Evolutionary conservation across 2,329 filamentous ascomycete species (phyloP).

Genomic region (Sordariomycetes sp.): DNA sequence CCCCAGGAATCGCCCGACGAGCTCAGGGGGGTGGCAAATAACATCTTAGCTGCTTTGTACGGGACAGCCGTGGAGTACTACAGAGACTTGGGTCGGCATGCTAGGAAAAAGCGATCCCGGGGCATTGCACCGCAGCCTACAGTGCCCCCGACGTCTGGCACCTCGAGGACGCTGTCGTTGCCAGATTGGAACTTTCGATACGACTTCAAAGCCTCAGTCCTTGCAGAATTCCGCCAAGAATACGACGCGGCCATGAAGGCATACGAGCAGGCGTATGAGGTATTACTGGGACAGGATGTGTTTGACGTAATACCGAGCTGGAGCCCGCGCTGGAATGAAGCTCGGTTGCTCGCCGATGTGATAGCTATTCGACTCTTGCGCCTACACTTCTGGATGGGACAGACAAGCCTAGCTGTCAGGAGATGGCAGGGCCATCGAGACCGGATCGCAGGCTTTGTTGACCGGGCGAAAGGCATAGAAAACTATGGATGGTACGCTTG

Average conservation of each 20-base stretch:
- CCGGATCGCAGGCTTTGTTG: constrained; percentile 66
- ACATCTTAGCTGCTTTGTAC: constrained; percentile 64
- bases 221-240: constrained; percentile 89
- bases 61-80: constrained; percentile 81
- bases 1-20: constrained; percentile 63
- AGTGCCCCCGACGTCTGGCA: constrained; percentile 71
- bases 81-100: constrained; percentile 84
- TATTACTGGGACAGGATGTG: constrained; percentile 71
- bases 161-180: constrained; percentile 74
- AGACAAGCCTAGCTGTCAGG: constrained; percentile 70
- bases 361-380: constrained; percentile 74
- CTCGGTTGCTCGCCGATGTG: constrained; percentile 75
- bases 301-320: constrained; percentile 84
- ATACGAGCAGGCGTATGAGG: constrained; percentile 81
- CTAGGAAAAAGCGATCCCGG: constrained; percentile 77
- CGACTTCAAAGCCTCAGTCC: constrained; percentile 84
- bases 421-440: constrained; percentile 71
- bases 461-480: constrained; percentile 74
- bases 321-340: constrained; percentile 86
- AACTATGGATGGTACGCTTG: constrained; percentile 94
- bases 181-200: constrained; percentile 91
- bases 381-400: constrained; percentile 71
- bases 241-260: constrained; percentile 80
- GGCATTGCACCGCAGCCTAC: constrained; percentile 73
- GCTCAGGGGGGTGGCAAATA: constrained; percentile 63